Conservation (phyloP, 345 rosid species). For the Euphorbia tirucalli region DNA sequence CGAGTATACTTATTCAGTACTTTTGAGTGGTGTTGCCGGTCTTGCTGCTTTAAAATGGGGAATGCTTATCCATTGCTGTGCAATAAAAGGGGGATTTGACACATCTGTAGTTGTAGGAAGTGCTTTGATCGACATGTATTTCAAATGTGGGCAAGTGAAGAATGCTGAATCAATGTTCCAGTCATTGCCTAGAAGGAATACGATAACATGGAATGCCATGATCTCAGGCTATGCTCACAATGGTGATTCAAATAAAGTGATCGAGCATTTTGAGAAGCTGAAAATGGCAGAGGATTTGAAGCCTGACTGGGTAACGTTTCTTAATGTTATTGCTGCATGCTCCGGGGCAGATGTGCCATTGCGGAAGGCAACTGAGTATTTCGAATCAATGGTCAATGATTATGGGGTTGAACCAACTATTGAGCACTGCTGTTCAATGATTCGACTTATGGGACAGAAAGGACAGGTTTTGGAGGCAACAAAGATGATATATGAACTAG, state of each 20-base stretch:
- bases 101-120: constrained; percentile 57
- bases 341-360: constrained; percentile 45
- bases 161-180: constrained; percentile 50
- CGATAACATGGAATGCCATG: constrained; percentile 77
- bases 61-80: constrained; percentile 53
- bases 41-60: constrained; percentile 64
- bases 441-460: constrained; percentile 57
- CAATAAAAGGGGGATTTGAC: constrained; percentile 38
- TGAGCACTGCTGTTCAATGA: constrained; percentile 73
- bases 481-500: constrained; percentile 44
- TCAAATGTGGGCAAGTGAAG: constrained; percentile 63
- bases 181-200: constrained; percentile 47
- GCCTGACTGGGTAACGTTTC: constrained; percentile 72
- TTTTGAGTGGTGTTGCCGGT: constrained; percentile 60
- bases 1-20: constrained; percentile 59
- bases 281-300: constrained; percentile 37
- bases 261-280: constrained; percentile 46
- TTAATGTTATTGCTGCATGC: constrained; percentile 63
- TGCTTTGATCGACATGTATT: constrained; percentile 78
- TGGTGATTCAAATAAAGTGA: constrained; percentile 47
- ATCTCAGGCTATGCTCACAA: constrained; percentile 69
- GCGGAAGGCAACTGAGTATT: constrained; percentile 36
- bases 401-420: constrained; percentile 53
- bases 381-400: constrained; percentile 59
- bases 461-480: constrained; percentile 45